A percentile compares a stretch with the other conserved stretches of the same genome.
phyloP scores from a whole-genome alignment of 208 protist species.

The Crithidia brevicula region DNA sequence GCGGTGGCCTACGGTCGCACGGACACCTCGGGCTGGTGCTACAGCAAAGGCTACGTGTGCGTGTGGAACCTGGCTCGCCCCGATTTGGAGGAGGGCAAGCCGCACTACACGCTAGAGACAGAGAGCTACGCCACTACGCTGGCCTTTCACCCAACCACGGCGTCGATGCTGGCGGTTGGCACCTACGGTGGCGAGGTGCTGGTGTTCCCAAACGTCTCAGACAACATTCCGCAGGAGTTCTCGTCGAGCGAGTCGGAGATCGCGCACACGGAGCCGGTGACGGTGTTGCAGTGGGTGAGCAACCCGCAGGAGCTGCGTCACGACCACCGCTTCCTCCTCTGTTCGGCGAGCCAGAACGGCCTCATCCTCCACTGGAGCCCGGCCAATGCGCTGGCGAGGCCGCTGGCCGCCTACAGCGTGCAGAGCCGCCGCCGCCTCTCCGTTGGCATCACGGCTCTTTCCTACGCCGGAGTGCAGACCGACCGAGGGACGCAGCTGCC shows the following conservation, averaged over 20 bases:
- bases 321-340: conserved; percentile 74
- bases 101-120: conserved; percentile 81
- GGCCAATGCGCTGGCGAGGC: conserved; percentile 65
- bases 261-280: conserved; percentile 80
- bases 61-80: conserved; percentile 81
- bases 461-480: conserved; percentile 38
- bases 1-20: conserved; percentile 87
- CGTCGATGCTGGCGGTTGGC: conserved; percentile 82
- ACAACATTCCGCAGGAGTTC: conserved; percentile 43
- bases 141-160: conserved; percentile 85
- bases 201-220: conserved; percentile 68
- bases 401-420: conserved; percentile 65
- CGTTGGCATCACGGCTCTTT: conserved; percentile 68
- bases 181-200: conserved; percentile 91
- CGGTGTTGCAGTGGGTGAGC: conserved; percentile 76
- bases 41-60: conserved; percentile 77
- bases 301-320: conserved; percentile 61
- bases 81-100: conserved; percentile 59
- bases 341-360: conserved; percentile 79
- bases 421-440: conserved; percentile 49
- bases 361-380: conserved; percentile 74
- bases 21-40: conserved; percentile 89
- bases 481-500: conserved; percentile 41
- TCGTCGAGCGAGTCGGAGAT: conserved; percentile 38
- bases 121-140: conserved; percentile 81